Evolutionary conservation across 352 stramenopile species (phyloP), one percentile per base, ranked within the genome.

Genomic region (Globisporangium acanthophoron): DNA sequence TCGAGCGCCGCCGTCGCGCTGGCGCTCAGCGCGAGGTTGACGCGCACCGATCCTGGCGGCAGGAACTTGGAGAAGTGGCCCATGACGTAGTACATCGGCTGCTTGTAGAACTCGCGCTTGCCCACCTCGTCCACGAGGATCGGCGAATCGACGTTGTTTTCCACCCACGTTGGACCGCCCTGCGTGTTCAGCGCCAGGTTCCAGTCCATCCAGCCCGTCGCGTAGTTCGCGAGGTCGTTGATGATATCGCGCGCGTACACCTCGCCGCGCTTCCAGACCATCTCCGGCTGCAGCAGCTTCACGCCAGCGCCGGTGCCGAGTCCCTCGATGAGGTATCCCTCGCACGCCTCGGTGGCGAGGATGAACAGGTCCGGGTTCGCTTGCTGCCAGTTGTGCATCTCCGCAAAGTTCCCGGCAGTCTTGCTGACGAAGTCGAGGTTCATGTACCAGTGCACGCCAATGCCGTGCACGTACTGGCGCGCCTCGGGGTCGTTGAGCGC

Each of bases 361-460:
- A 96, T 80, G 58, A 96, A 93, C 55, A 91, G 21, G 60, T 90
- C 70, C 11, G 80, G 78, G 58, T 87, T 79, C 12, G 67, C 62
- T 9, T 71, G 47, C 43, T 91, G 75, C 67, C 85, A 87, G 9
- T 66, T 71, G 11, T 67, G 61, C 24, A 91, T 66, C 18, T 70
- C 59, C 7, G 70, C 61, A 47, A 86, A 88, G 61, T 87, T 71
- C 18, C 74, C 76, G 1, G 65, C 64, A 5, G 64, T 64, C 52
- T 70, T 70, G 8, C 71, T 52, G 51, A 76, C 58, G 31, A 88
- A 85, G 55, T 88, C 76, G 13, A 87, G 40, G 54, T 80, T 67
- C 66, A 79, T 80, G 71, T 95, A 93, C 85, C 88, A 97, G 67
- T 97, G 89, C 64, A 94, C 87, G 18, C 79, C 89, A 37, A 89